Conservation (phyloP, 352 stramenopile species). For the Phytopythium litorale region DNA sequence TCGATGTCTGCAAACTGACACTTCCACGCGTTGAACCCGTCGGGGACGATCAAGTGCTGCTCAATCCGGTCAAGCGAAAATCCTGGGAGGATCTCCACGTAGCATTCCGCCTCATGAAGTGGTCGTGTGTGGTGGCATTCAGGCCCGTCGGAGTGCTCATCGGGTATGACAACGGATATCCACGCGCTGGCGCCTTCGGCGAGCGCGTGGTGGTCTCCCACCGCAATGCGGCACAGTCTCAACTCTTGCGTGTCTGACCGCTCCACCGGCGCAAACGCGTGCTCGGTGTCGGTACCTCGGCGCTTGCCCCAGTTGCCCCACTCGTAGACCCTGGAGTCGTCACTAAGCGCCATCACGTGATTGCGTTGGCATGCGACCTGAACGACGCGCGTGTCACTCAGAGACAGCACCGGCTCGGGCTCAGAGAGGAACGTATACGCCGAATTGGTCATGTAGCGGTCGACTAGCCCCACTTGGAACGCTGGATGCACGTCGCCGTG, state of each 20-base stretch:
- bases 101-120: conserved; percentile 16
- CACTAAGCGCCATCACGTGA: conserved; percentile 47
- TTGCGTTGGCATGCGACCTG: conserved; percentile 58
- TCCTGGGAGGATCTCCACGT: conserved; percentile 20
- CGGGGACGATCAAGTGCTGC: conserved; percentile 12
- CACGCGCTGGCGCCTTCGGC: conserved; percentile 66
- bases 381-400: conserved; percentile 35
- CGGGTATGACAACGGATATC: conserved; percentile 25
- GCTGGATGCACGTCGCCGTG: conserved; percentile 47
- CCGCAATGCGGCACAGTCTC: conserved; percentile 34
- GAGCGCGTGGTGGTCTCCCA: conserved; percentile 53
- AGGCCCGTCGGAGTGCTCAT: conserved; percentile 7
- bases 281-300: conserved; percentile 42
- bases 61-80: conserved; percentile 21
- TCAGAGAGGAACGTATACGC: conserved; percentile 64
- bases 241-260: conserved; percentile 16
- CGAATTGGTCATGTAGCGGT: conserved; percentile 59
- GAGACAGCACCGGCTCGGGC: conserved; percentile 51
- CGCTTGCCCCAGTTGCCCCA: conserved; percentile 74
- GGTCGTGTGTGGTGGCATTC: not conserved
- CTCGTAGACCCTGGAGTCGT: conserved; percentile 42
- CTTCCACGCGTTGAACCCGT: conserved; percentile 11
- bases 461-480: conserved; percentile 63
- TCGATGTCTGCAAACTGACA: conserved; percentile 47
- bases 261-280: conserved; percentile 56